Percentiles rank a stretch among this genome's conserved stretches.
phyloP scores from a whole-genome alignment of 1,284 basidiomycete species.

The Austropuccinia psidii region DNA sequence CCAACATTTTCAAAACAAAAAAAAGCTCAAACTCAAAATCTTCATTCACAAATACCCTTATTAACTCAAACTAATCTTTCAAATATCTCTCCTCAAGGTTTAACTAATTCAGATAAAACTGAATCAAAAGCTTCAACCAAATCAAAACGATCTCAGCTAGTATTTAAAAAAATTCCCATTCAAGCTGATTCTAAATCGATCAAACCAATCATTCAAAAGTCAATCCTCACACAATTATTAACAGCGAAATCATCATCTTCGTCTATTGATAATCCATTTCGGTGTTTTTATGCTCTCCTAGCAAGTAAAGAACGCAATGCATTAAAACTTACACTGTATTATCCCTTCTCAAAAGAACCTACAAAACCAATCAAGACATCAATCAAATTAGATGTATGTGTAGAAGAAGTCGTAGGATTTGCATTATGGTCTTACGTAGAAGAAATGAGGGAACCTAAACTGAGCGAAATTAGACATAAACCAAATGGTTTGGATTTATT shows the following conservation, averaged over 20 bases:
- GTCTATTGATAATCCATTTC: slow-evolving; percentile 47
- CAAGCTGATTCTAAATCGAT: not conserved
- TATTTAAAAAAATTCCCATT: slow-evolving; percentile 13
- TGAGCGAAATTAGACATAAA: slow-evolving; percentile 61
- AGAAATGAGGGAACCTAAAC: slow-evolving; percentile 66
- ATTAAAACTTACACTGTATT: slow-evolving; percentile 68
- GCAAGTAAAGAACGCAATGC: slow-evolving; percentile 46
- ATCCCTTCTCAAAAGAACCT: slow-evolving; percentile 69
- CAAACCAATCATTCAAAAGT: slow-evolving; percentile 6
- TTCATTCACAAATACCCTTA: not conserved
- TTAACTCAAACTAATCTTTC: not conserved
- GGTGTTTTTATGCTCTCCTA: slow-evolving; percentile 50
- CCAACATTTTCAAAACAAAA: not conserved
- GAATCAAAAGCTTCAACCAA: not conserved
- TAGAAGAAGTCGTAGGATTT: slow-evolving; percentile 93
- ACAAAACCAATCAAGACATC: slow-evolving; percentile 52
- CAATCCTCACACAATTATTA: slow-evolving; percentile 23
- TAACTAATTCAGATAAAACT: not conserved
- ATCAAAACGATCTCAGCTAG: not conserved
- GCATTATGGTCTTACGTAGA: slow-evolving; percentile 87
- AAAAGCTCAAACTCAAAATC: not conserved
- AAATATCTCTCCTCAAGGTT: not conserved
- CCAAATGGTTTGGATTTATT: slow-evolving; percentile 58
- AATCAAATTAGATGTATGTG: slow-evolving; percentile 76
- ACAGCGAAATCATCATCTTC: slow-evolving; percentile 7